Base-by-base conservation (phyloP, 2,329 filamentous ascomycete species). In the Ophiostoma pallidulum region DNA sequence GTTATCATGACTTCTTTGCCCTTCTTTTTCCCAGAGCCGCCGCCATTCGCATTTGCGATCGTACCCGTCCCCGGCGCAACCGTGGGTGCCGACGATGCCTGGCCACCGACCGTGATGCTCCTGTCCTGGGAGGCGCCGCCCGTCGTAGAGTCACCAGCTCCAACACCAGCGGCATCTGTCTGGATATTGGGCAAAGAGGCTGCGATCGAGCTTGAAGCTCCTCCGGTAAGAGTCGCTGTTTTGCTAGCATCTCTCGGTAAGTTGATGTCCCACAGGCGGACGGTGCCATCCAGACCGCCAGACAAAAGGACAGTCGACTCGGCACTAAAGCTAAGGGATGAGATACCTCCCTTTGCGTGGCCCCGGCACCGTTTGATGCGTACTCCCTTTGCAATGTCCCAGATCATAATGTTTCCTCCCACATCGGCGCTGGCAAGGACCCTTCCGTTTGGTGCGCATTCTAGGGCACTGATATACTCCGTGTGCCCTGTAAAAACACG, bases 361-460 rank as follows among this genome's bases (percentile, higher is more conserved):
- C 92, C 92, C 37, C 89, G 84, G 70, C 94, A 94, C 38, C 88
- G 84, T 73, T 98, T 98, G 60, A 92, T 81, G 19, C 87, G 77
- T 18, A 81, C 80, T 5, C 90, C 92, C 45, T 87, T 85, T n/a
- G 80, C 80, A 16, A 98, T 76, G 59, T 95, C 90, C 92, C 92
- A 98, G 51, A 98, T 78, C 56, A 94, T 80, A 52, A 98, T 97
- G 53, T 86, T 90, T 29, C 92, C 92, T 4, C 84, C 79, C 50
- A 85, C 80, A 60, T 97, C 92, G 6, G 85, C 92, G 47, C 86
- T 94, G 8, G 92, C 92, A n/a, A 98, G 72, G 26, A 90, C 80
- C 62, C 86, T 90, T 54, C 92, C 92, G 58, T 88, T 89, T 1
- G 87, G 88, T 19, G 87, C 84, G 59, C 89, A 94, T 54, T 91